Percentiles rank a stretch among this genome's conserved stretches.
Conservation (phyloP, 129 eudicot genomes). For the sunflower (Helianthus annuus) region DNA sequence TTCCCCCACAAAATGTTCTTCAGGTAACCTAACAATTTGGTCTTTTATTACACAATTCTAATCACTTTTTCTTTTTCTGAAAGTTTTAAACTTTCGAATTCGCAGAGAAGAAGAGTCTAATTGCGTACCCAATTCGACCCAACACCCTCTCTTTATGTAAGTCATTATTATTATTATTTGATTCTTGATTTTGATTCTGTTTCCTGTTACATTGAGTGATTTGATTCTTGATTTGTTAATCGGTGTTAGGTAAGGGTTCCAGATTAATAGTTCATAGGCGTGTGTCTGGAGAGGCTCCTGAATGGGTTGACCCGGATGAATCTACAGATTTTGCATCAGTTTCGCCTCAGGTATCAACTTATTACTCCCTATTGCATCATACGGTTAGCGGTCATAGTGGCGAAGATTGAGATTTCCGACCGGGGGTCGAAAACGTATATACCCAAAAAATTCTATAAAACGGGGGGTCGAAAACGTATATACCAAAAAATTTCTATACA, state of each 20-base stretch:
- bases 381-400: too few relatives aligned
- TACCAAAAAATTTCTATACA: too few relatives aligned
- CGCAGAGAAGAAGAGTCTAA: slow-evolving; percentile 26
- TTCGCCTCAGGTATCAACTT: slow-evolving; percentile 41
- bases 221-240: slow-evolving; percentile 4
- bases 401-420: too few relatives aligned
- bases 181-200: neutral
- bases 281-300: slow-evolving; percentile 41
- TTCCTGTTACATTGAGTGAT: neutral
- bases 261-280: slow-evolving; percentile 38
- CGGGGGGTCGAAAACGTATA: too few relatives aligned
- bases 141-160: slow-evolving; percentile 15
- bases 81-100: neutral
- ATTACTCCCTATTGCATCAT: neutral
- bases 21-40: slow-evolving; percentile 16
- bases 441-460: too few relatives aligned
- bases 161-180: neutral
- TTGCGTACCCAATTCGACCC: slow-evolving; percentile 19
- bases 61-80: neutral
- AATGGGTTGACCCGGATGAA: slow-evolving; percentile 25
- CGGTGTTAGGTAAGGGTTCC: slow-evolving; percentile 42
- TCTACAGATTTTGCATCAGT: slow-evolving; percentile 22
- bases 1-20: slow-evolving; percentile 27
- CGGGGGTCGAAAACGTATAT: too few relatives aligned
- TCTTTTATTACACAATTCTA: neutral